phyloP scores from a whole-genome alignment of 1,139 yeast genomes.

The Cylindricascospora bacillispora region DNA sequence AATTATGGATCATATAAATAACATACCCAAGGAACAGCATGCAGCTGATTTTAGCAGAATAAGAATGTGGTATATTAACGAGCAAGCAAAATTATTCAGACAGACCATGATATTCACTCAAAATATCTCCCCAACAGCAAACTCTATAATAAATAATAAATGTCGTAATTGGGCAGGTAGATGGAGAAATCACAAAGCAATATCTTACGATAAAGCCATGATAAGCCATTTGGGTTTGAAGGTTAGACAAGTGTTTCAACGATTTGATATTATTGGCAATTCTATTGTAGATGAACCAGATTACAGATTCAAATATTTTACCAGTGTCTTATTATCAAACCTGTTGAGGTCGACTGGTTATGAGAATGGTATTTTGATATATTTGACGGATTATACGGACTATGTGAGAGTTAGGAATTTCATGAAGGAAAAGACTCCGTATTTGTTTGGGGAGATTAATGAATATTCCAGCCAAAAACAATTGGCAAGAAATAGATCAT shows the following conservation, averaged over 20 bases:
- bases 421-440: slow-evolving; percentile 46
- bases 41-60: slow-evolving; percentile 89
- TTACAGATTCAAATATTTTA: slow-evolving; percentile 66
- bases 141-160: slow-evolving; percentile 44
- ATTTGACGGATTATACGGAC: slow-evolving; percentile 80
- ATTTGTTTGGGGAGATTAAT: slow-evolving; percentile 53
- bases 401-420: slow-evolving; percentile 66
- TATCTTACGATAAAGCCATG: slow-evolving; percentile 29
- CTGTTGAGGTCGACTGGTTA: slow-evolving; percentile 40
- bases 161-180: slow-evolving; percentile 58
- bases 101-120: slow-evolving; percentile 70
- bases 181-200: slow-evolving; percentile 35
- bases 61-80: slow-evolving; percentile 86
- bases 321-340: slow-evolving; percentile 60
- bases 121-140: slow-evolving; percentile 70
- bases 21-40: slow-evolving; percentile 62
- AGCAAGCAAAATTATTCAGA: slow-evolving; percentile 58
- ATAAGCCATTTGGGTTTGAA: slow-evolving; percentile 38
- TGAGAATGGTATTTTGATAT: slow-evolving; percentile 62
- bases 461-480: slow-evolving; percentile 72
- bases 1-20: slow-evolving; percentile 59
- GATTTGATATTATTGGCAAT: slow-evolving; percentile 40
- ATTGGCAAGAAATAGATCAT: slow-evolving; percentile 56
- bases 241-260: slow-evolving; percentile 60
- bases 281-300: slow-evolving; percentile 62